These are phyloP conservation scores for Xylaria intraflava DNA, from an alignment of 495 filamentous ascomycete genomes.

Conservation along the genomic window DNA sequence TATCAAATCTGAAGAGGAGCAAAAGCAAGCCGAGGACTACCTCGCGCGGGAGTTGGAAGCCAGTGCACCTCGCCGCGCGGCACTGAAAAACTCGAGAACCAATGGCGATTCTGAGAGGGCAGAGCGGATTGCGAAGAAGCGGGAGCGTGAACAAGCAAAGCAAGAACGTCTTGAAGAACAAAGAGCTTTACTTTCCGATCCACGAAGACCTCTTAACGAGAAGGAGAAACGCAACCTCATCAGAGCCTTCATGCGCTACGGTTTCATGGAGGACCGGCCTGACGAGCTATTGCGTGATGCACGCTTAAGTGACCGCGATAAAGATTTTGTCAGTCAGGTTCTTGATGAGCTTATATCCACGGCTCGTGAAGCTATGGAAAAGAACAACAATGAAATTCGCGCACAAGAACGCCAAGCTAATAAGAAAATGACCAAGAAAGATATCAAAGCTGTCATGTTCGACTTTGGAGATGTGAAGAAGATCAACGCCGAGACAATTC, in stretches of 20 bases:
- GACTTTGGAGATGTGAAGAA: conserved; percentile 87
- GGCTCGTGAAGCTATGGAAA: conserved; percentile 62
- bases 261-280: conserved; percentile 75
- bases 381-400: conserved; percentile 60
- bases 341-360: conserved; percentile 44
- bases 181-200: conserved; percentile 59
- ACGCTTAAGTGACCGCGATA: conserved; percentile 71
- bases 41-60: conserved; percentile 76
- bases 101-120: conserved; percentile 68
- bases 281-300: conserved; percentile 83
- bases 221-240: conserved; percentile 91
- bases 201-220: conserved; percentile 75
- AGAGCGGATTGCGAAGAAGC: conserved; percentile 87
- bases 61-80: conserved; percentile 74
- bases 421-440: conserved; percentile 83
- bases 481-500: conserved; percentile 88
- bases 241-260: conserved; percentile 77
- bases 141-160: conserved; percentile 68
- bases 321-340: conserved; percentile 62
- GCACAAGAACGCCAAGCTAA: conserved; percentile 65
- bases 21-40: conserved; percentile 73
- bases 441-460: conserved; percentile 92
- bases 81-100: conserved; percentile 44
- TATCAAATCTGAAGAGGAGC: conserved; percentile 82
- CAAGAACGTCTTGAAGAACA: conserved; percentile 54